Evolutionary conservation across 2,329 filamentous ascomycete genomes (phyloP), one percentile per base, ranked within the genome.

Genomic region (Nigrospora osmanthi): DNA sequence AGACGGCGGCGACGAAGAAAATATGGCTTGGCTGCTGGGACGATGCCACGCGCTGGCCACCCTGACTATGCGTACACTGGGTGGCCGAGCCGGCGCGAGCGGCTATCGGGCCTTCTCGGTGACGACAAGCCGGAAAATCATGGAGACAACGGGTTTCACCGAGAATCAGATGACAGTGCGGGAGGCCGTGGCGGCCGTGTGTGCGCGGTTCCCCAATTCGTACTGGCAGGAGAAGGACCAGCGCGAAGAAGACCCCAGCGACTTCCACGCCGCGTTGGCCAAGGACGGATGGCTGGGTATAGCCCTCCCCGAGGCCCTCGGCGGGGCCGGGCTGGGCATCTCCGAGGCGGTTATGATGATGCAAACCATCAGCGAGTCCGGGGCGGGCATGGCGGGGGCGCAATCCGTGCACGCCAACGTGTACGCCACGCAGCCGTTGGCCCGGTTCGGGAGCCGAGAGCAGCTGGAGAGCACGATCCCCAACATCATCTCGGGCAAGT

Each of bases 261-360:
- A 89, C 33, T 81, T 94, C 35, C 87, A 93, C 59, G 77, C 82
- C 0, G 84, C 84, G 0, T 64, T 93, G 10, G 83, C 87, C 9
- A 77, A 78, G 45, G 84, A 82, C 51, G 87, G 88, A 7, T 93
- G 86, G 85, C 75, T 93, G 35, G 87, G 87, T 3, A 89, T 91
- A 52, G 86, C 86, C 0, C 67, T 93, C 4, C 86, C 87, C 0
- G 85, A 89, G 58, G 71, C 77, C 0, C 73, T 89, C 0, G 87
- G 88, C 3, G 88, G 87, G 1, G 76, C 85, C 1, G 86, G 84
- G 0, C 65, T 94, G 10, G 87, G 81, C 10, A 89, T 94, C 33
- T 83, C 84, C 1, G 87, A 93, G 59, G 87, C 87, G 1, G 87
- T 83, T 0, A 86, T 91, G 76, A 91, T 93, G 86, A 76, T 93